Evolutionary conservation across 331 rosid genomes (phyloP).

Genomic region (Quercus tomentella): DNA sequence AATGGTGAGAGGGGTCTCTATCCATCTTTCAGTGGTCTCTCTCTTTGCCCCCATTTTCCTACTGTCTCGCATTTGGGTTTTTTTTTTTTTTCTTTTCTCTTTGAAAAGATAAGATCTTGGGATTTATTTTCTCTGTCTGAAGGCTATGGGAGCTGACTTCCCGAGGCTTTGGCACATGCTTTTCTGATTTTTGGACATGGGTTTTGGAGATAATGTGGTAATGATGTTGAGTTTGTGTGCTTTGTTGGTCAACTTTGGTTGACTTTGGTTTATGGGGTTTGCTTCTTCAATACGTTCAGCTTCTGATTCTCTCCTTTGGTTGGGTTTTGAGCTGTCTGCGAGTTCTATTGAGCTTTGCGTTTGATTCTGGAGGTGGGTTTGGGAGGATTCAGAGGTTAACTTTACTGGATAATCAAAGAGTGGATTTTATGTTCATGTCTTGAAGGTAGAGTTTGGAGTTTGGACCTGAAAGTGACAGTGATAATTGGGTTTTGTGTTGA

Average conservation of each 20-base stretch:
- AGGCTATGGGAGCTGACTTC: conserved; percentile 22
- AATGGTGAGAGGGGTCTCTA: conserved; percentile 57
- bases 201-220: conserved; percentile 30
- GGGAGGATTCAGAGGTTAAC: conserved; percentile 9
- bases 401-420: not conserved
- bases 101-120: conserved; percentile 34
- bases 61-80: conserved; percentile 60
- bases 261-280: conserved; percentile 16
- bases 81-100: conserved; percentile 7
- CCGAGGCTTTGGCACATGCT: conserved; percentile 24
- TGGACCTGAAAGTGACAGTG: not conserved
- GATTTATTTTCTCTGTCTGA: conserved; percentile 19
- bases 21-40: conserved; percentile 53
- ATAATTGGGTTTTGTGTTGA: conserved; percentile 14
- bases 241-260: conserved; percentile 25
- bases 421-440: not conserved
- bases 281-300: conserved; percentile 8
- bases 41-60: conserved; percentile 45
- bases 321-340: conserved; percentile 11
- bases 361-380: conserved; percentile 1
- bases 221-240: conserved; percentile 16
- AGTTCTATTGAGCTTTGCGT: conserved; percentile 7
- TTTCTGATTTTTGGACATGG: conserved; percentile 32
- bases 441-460: conserved; percentile 13
- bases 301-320: conserved; percentile 23